Evolutionary conservation across 2,329 filamentous ascomycete species (phyloP).

Genomic region (Aspergillus japonicus): DNA sequence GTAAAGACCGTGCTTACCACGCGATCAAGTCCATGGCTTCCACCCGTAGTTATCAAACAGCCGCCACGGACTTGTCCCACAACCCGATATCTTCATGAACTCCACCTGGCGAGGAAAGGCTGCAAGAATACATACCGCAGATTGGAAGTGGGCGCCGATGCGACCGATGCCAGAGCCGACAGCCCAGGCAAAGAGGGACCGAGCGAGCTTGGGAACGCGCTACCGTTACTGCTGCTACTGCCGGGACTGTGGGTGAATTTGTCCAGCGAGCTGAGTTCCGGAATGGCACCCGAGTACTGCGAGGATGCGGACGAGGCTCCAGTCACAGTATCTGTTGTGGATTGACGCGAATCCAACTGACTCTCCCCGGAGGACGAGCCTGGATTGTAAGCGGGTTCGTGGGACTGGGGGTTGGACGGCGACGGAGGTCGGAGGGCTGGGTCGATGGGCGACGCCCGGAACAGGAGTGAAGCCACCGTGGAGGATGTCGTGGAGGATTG

Average conservation of each 20-base stretch:
- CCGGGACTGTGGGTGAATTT: slow-evolving; percentile 27
- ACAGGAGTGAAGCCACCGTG: slow-evolving; percentile 59
- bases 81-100: not conserved
- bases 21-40: not conserved
- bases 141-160: slow-evolving; percentile 52
- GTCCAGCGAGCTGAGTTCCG: slow-evolving; percentile 31
- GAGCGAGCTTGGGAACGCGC: slow-evolving; percentile 35
- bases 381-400: slow-evolving; percentile 41
- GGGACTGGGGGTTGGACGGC: slow-evolving; percentile 40
- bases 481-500: slow-evolving; percentile 52
- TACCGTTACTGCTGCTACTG: slow-evolving; percentile 25
- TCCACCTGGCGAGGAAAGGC: not conserved
- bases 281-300: slow-evolving; percentile 42
- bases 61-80: not conserved
- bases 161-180: slow-evolving; percentile 60
- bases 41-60: not conserved
- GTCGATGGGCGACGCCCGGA: slow-evolving; percentile 59
- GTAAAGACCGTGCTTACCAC: slow-evolving; percentile 13
- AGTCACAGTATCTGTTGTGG: slow-evolving; percentile 43
- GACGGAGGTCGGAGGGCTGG: slow-evolving; percentile 48
- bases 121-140: slow-evolving; percentile 46
- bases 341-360: slow-evolving; percentile 48
- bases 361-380: slow-evolving; percentile 48
- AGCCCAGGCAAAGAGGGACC: slow-evolving; percentile 55
- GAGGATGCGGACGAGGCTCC: slow-evolving; percentile 56